Base-by-base conservation (phyloP, 805 yeast genomes). In the Zygosaccharomyces gambellarensis region DNA sequence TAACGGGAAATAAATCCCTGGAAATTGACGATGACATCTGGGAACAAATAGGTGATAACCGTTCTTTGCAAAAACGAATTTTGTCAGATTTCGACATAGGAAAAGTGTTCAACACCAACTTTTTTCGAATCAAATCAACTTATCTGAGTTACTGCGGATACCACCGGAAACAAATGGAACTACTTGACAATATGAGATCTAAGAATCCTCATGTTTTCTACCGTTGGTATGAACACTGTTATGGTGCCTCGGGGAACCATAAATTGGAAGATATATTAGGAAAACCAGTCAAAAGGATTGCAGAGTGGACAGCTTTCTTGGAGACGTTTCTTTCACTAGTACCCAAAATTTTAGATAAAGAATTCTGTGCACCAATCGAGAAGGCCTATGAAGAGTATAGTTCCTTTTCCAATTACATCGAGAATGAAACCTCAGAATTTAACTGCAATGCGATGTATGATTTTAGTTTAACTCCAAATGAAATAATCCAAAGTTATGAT, bases 151-250 rank as follows among this genome's bases (percentile, higher is more conserved):
- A 71, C 51, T 60, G 61, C 19, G 56, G 59, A 2, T 61, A 63
- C 8, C 69, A 70, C 46, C 47, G 57, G 22, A 51, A 57, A 27
- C 76, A 71, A 47, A 51, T 65, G 43, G 54, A 55, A 4, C 53
- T 67, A 11, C 51, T 70, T 7, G 47, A 53, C 2, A 43, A 47
- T 2, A 52, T 67, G 34, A 46, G 53, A 21, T 36, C 45, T 39
- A 46, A 62, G 44, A 52, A 58, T 40, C 38, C 49, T 6, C 40
- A 48, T 3, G 4, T 51, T 27, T 55, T 62, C 61, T 42, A 52
- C 25, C 36, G 65, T 42, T 73, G 77, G 77, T 53, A 67, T 11
- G 64, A 63, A 21, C 57, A 59, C 34, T 70, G 75, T 53, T 53
- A 67, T 1, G 60, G 49, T 31, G 50, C 53, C 31, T 55, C 69